Conservation (phyloP, 495 filamentous ascomycete genomes). For the Hypoxylon fragiforme region DNA sequence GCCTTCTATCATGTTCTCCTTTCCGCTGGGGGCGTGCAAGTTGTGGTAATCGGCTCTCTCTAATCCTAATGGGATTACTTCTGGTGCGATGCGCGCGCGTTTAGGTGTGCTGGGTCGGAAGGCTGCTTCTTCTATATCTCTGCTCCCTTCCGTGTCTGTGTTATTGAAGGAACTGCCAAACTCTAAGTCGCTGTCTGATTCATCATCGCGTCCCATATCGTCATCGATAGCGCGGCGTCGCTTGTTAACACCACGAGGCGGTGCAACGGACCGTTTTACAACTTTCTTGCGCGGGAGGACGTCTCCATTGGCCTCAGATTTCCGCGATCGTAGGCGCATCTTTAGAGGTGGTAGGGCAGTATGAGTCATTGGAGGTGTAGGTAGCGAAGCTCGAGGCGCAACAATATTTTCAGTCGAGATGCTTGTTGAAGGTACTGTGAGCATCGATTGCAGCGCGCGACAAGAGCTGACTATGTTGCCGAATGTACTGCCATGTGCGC, state of each 20-base stretch:
- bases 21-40: slow-evolving; percentile 45
- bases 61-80: slow-evolving; percentile 68
- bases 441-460: slow-evolving; percentile 70
- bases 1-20: slow-evolving; percentile 38
- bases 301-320: slow-evolving; percentile 38
- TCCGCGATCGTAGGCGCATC: slow-evolving; percentile 51
- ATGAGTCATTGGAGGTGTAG: slow-evolving; percentile 55
- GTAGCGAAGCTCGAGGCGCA: slow-evolving; percentile 47
- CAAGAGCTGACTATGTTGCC: slow-evolving; percentile 69
- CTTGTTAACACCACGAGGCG: slow-evolving; percentile 63
- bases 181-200: slow-evolving; percentile 46
- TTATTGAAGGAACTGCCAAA: slow-evolving; percentile 17
- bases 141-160: slow-evolving; percentile 5
- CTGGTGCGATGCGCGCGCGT: slow-evolving; percentile 65
- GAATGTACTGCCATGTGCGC: slow-evolving; percentile 53
- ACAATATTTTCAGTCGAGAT: slow-evolving; percentile 55
- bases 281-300: slow-evolving; percentile 49
- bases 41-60: slow-evolving; percentile 66
- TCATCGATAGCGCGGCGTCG: slow-evolving; percentile 61
- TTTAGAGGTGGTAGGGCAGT: slow-evolving; percentile 50
- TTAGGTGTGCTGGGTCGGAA: slow-evolving; percentile 67
- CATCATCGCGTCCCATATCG: slow-evolving; percentile 50
- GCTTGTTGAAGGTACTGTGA: slow-evolving; percentile 47
- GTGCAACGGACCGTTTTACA: slow-evolving; percentile 51
- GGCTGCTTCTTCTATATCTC: slow-evolving; percentile 25